Evolutionary conservation across 2,329 filamentous ascomycete genomes (phyloP), one percentile per base, ranked within the genome.

Genomic region (Aspergillus chevalieri): DNA sequence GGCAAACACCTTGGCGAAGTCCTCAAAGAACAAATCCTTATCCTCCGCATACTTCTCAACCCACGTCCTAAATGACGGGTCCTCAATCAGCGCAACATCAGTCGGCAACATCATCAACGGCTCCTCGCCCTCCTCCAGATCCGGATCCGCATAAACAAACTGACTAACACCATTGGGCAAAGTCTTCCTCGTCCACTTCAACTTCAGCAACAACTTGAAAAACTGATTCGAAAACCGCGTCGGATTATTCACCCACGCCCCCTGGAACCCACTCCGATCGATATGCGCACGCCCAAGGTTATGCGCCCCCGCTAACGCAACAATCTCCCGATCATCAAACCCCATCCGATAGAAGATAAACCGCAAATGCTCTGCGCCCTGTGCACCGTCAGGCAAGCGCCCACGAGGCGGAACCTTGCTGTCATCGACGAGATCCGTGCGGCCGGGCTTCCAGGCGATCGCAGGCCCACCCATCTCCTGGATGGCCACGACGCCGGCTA

Each of bases 51-150:
- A 85, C 52, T 70, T 60, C 63, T 81, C 71, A 10, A 84, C 81
- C 75, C 78, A 84, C 6, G 68, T 67, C 15, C 69, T 62, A 61
- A 85, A 85, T 5, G 55, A 61, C 2, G 71, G 63, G 54, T 85
- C 82, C 1, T 73, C 69, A 3, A 78, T 66, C 36, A 85, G 69
- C 4, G 81, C 77, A 59, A 85, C 77, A 61, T 85, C 82, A 2
- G 81, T 83, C 0, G 82, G 82, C 61, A 85, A 61, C 82, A 85
- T 85, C 82, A 85, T 85, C 39, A 85, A 67, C 49, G 78, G 78
- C 50, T 78, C 76, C 42, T 76, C 75, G 36, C 62, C 63, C 56
- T 71, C 71, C 47, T 68, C 67, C 17, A 64, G 60, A 56, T 83
- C 78, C 43, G 81, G 78, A 53, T 83, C 80, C 44, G 76, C 75